These are phyloP conservation scores for Ilyonectria mors-panacis DNA, from an alignment of 2,329 filamentous ascomycete species.

Conservation along the genomic window DNA sequence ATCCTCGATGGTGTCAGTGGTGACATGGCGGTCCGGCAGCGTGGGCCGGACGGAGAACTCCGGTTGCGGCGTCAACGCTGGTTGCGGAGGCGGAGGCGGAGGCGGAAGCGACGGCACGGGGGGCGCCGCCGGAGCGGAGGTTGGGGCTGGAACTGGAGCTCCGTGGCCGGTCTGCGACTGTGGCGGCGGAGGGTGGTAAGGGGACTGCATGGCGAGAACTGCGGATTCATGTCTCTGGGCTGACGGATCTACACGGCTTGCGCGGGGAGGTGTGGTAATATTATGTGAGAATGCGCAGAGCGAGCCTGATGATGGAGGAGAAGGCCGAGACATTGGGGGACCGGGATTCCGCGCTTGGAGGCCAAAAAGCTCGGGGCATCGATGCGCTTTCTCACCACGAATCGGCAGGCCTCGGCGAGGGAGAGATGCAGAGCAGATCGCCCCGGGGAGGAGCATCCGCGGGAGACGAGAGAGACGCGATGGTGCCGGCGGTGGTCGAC, in stretches of 20 bases:
- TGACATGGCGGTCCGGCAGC: constrained; percentile 78
- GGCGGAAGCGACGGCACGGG: constrained; percentile 22
- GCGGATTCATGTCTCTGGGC: constrained; percentile 45
- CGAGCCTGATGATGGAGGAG: constrained; percentile 18
- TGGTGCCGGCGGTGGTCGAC: constrained; percentile 19
- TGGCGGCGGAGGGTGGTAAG: constrained; percentile 31
- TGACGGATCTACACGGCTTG: constrained; percentile 22
- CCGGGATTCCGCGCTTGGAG: constrained; percentile 1
- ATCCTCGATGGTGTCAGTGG: constrained; percentile 80
- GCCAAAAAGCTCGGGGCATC: constrained; percentile 24
- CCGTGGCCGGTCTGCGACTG: constrained; percentile 35
- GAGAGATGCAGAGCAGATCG: neutral
- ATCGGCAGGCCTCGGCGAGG: constrained; percentile 11
- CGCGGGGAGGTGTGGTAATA: constrained; percentile 26
- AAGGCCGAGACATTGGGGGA: constrained; percentile 38
- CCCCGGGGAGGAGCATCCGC: neutral
- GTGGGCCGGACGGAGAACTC: constrained; percentile 43
- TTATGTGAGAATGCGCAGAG: constrained; percentile 29
- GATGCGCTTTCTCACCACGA: constrained; percentile 21
- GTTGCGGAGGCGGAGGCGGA: constrained; percentile 35
- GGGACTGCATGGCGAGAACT: constrained; percentile 39
- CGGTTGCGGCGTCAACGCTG: constrained; percentile 28
- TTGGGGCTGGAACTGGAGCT: constrained; percentile 29
- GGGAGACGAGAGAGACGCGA: constrained; percentile 4
- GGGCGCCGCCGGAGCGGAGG: constrained; percentile 34